A percentile compares a stretch with the other conserved stretches of the same genome.
These are phyloP conservation scores for Scutellaria galericulata DNA, from an alignment of 257 asterid genomes.

Conservation along the genomic window DNA sequence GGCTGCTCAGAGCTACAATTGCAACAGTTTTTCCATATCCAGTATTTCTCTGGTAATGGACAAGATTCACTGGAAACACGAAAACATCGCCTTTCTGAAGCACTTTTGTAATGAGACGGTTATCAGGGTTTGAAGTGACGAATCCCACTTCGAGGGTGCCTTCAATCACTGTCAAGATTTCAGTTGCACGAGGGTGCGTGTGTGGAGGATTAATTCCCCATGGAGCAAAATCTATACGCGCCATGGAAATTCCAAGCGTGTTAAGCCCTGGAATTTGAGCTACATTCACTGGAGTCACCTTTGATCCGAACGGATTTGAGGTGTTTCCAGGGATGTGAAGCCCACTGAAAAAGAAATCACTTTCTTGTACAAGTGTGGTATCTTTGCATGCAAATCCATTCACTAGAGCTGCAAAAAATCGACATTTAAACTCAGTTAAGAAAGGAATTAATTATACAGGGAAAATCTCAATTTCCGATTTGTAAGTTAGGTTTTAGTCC, in stretches of 20 bases:
- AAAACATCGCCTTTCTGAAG: slow-evolving; percentile 49
- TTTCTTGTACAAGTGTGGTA: slow-evolving; percentile 35
- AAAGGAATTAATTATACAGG: background rate
- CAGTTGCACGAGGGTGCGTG: slow-evolving; percentile 52
- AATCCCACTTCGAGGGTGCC: slow-evolving; percentile 49
- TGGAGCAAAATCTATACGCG: slow-evolving; percentile 38
- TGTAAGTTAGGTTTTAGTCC: too few species aligned
- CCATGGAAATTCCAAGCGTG: slow-evolving; percentile 49
- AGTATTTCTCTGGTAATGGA: slow-evolving; percentile 43
- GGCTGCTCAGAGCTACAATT: slow-evolving; percentile 48
- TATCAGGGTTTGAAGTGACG: slow-evolving; percentile 44
- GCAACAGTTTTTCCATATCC: slow-evolving; percentile 38
- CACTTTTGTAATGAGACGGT: slow-evolving; percentile 41
- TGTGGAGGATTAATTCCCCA: slow-evolving; percentile 47
- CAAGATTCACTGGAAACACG: slow-evolving; percentile 39
- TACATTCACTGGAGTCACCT: slow-evolving; percentile 40
- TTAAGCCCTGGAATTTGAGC: slow-evolving; percentile 53
- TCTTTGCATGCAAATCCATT: slow-evolving; percentile 53
- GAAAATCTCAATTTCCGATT: background rate
- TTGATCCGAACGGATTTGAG: slow-evolving; percentile 47
- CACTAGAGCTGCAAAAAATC: slow-evolving; percentile 30
- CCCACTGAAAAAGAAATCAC: slow-evolving; percentile 49
- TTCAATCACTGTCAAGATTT: slow-evolving; percentile 40
- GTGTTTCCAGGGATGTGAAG: slow-evolving; percentile 46
- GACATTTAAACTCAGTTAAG: background rate